phyloP scores from a whole-genome alignment of 1,284 basidiomycete species.

The Ceratobasidium sp. region DNA sequence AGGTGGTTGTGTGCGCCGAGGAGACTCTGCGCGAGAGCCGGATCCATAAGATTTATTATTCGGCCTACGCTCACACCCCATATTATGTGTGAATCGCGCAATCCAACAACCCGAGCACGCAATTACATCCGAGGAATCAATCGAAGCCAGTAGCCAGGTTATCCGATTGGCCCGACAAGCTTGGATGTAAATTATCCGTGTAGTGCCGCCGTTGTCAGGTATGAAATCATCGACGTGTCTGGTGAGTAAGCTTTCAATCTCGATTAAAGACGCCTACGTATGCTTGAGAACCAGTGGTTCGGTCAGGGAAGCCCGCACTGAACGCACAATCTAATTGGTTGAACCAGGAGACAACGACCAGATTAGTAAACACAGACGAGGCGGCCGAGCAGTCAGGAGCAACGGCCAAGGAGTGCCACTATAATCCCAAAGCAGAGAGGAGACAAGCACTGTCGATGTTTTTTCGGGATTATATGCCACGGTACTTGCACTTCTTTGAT shows the following conservation, averaged over 20 bases:
- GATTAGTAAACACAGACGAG: background rate
- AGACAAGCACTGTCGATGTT: no score
- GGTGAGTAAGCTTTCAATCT: background rate
- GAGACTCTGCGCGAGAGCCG: background rate
- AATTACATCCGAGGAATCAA: conserved; percentile 20
- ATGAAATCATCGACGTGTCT: background rate
- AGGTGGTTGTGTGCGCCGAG: background rate
- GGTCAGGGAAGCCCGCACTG: background rate
- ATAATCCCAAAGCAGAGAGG: no score
- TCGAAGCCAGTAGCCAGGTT: background rate
- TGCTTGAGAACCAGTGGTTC: background rate
- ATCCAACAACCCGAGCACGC: conserved; percentile 28
- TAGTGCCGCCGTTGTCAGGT: background rate
- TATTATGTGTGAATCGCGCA: conserved; percentile 33
- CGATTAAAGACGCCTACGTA: background rate
- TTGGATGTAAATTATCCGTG: background rate
- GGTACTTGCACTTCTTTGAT: background rate
- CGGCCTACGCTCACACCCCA: background rate
- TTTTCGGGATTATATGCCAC: background rate
- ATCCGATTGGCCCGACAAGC: background rate
- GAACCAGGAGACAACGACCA: background rate
- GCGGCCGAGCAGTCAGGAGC: no score
- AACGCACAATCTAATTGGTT: background rate
- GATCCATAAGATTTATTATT: background rate
- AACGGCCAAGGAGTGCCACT: no score